Evolutionary conservation across 2,329 filamentous ascomycete genomes (phyloP).

Genomic region (Ceratocystis smalleyi): DNA sequence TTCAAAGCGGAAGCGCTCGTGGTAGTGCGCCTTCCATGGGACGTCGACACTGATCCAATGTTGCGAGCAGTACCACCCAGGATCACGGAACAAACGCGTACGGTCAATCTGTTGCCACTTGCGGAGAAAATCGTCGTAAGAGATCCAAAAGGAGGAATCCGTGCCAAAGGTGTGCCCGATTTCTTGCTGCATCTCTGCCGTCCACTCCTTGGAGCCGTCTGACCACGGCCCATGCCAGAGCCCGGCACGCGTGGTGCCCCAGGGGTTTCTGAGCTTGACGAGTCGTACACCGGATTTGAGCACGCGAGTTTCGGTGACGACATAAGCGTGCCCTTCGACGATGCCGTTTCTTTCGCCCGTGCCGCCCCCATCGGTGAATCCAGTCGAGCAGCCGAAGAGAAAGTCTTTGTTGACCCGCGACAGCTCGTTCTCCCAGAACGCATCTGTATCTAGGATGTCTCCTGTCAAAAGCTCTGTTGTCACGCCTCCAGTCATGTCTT

Average conservation of each 20-base stretch:
- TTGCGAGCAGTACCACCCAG: constrained; percentile 41
- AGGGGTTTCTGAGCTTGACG: constrained; percentile 44
- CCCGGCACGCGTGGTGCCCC: constrained; percentile 34
- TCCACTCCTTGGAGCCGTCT: constrained; percentile 48
- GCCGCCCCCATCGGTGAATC: constrained; percentile 28
- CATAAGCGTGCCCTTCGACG: constrained; percentile 44
- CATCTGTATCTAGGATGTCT: constrained; percentile 47
- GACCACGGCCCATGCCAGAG: constrained; percentile 46
- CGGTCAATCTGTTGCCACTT: constrained; percentile 48
- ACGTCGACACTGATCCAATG: constrained; percentile 48
- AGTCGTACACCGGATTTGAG: constrained; percentile 37
- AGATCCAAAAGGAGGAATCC: constrained; percentile 50
- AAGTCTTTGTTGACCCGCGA: constrained; percentile 67
- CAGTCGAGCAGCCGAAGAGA: constrained; percentile 45
- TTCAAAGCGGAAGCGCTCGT: constrained; percentile 45
- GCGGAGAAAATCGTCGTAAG: constrained; percentile 44
- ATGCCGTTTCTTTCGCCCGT: constrained; percentile 40
- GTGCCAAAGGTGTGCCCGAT: constrained; percentile 44
- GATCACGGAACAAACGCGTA: constrained; percentile 44
- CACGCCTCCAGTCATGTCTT: constrained; percentile 47
- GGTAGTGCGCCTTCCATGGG: constrained; percentile 45
- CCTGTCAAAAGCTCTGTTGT: constrained; percentile 50
- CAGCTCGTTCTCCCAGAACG: constrained; percentile 65
- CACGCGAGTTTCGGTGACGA: constrained; percentile 27
- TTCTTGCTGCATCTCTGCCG: constrained; percentile 40